phyloP scores from a whole-genome alignment of 2,329 filamentous ascomycete species.

The Geosmithia putterillii region DNA sequence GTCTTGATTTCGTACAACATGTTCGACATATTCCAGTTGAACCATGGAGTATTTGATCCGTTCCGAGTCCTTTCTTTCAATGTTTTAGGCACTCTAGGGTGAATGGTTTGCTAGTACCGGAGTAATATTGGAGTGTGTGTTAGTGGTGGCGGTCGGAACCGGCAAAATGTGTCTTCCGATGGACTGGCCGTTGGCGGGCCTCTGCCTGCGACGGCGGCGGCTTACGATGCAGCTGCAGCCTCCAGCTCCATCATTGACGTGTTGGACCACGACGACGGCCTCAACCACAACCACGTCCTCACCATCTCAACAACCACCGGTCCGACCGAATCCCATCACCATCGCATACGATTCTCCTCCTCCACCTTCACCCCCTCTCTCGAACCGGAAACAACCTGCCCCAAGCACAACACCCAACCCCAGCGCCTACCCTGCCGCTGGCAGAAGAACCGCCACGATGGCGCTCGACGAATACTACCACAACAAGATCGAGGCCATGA shows the following conservation, averaged over 20 bases:
- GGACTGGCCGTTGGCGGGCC: conserved; percentile 1
- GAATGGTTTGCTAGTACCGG: neutral
- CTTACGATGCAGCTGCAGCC: conserved; percentile 4
- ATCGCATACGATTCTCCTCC: conserved; percentile 2
- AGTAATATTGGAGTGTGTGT: neutral
- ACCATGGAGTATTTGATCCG: no score
- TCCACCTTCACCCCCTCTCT: neutral
- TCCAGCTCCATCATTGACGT: conserved; percentile 2
- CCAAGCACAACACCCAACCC: neutral
- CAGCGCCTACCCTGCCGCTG: neutral
- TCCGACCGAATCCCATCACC: conserved; percentile 1
- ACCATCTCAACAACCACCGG: conserved; percentile 4
- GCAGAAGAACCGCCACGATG: conserved; percentile 47
- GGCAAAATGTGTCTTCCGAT: conserved; percentile 5
- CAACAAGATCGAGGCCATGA: conserved; percentile 99
- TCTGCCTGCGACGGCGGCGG: conserved; percentile 1
- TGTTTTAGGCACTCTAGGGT: neutral
- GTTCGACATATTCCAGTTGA: no score
- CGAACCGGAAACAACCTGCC: neutral
- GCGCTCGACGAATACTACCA: conserved; percentile 98
- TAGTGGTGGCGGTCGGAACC: neutral
- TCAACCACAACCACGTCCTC: neutral
- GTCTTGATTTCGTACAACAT: no score
- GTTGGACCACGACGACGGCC: conserved; percentile 1
- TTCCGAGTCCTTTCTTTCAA: no score